phyloP scores from a whole-genome alignment of 2,329 filamentous ascomycete species.

The Lojkania enalia region DNA sequence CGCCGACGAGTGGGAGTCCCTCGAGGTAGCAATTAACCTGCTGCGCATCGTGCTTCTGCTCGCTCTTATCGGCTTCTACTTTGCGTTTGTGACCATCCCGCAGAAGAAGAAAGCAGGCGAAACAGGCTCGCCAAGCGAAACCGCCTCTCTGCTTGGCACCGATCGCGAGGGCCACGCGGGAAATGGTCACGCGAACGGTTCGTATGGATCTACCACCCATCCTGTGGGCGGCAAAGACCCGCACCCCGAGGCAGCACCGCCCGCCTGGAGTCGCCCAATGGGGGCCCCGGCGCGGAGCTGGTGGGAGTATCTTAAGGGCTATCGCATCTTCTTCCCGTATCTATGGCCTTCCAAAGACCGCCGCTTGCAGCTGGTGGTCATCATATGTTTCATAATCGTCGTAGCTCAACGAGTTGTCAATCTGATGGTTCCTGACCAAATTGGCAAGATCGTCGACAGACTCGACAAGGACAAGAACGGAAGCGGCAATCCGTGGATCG shows the following conservation, averaged over 20 bases:
- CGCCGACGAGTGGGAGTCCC: slow-evolving; percentile 63
- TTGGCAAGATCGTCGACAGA: slow-evolving; percentile 76
- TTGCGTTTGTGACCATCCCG: slow-evolving; percentile 53
- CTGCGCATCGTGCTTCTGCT: slow-evolving; percentile 69
- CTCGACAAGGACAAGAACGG: slow-evolving; percentile 57
- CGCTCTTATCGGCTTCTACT: slow-evolving; percentile 62
- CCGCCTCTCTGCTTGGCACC: slow-evolving; percentile 63
- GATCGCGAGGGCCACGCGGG: slow-evolving; percentile 48
- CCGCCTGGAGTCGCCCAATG: slow-evolving; percentile 86
- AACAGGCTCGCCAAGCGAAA: slow-evolving; percentile 54
- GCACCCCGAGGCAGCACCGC: slow-evolving; percentile 62
- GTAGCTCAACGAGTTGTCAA: slow-evolving; percentile 82
- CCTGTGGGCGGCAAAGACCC: slow-evolving; percentile 48
- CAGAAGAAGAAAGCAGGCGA: slow-evolving; percentile 25
- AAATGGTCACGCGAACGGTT: slow-evolving; percentile 56
- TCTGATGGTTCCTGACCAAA: slow-evolving; percentile 79
- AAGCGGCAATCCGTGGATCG: slow-evolving; percentile 68
- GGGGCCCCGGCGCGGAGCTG: slow-evolving; percentile 86
- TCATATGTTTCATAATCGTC: slow-evolving; percentile 81
- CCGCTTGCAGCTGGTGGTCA: slow-evolving; percentile 74
- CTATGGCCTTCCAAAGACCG: slow-evolving; percentile 87
- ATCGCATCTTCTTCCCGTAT: slow-evolving; percentile 93
- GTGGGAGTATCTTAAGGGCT: slow-evolving; percentile 94
- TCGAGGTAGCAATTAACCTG: slow-evolving; percentile 68
- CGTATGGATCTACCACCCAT: slow-evolving; percentile 56